phyloP scores from a whole-genome alignment of 768 basidiomycete genomes.

The Coprinellus micaceus region DNA sequence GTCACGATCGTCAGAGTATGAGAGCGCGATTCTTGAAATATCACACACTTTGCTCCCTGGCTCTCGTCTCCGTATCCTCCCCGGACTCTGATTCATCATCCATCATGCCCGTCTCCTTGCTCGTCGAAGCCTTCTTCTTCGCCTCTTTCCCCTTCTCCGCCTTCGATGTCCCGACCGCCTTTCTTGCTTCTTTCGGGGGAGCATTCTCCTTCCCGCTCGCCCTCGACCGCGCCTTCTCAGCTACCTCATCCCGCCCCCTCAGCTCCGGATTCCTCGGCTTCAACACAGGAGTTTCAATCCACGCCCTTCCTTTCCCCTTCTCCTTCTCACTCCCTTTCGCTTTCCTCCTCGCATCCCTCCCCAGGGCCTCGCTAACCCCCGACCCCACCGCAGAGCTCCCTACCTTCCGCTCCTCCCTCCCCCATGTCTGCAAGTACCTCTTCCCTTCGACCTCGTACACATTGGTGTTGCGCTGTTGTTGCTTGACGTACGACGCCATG shows the following conservation, averaged over 20 bases:
- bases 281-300: neutral
- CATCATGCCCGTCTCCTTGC: slow-evolving; percentile 3
- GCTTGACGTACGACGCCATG: slow-evolving; percentile 26
- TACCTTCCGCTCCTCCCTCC: slow-evolving; percentile 4
- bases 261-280: neutral
- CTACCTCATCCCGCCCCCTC: too few relatives aligned
- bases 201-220: neutral
- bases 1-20: too few relatives aligned
- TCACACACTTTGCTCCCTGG: too few relatives aligned
- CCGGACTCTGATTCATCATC: neutral
- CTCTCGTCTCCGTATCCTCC: slow-evolving; percentile 43
- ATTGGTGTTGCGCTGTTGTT: slow-evolving; percentile 44
- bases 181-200: too few relatives aligned
- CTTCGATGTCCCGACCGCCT: neutral
- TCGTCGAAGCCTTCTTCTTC: neutral
- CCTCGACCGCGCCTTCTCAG: neutral
- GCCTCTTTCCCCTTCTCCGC: neutral
- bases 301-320: neutral
- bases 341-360: neutral
- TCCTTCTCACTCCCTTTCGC: neutral
- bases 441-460: slow-evolving; percentile 41
- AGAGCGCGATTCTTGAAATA: too few relatives aligned
- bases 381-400: neutral
- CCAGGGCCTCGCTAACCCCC: slow-evolving; percentile 7
- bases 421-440: slow-evolving; percentile 29